phyloP scores from a whole-genome alignment of 805 yeast species.

The Brettanomyces sp. region DNA sequence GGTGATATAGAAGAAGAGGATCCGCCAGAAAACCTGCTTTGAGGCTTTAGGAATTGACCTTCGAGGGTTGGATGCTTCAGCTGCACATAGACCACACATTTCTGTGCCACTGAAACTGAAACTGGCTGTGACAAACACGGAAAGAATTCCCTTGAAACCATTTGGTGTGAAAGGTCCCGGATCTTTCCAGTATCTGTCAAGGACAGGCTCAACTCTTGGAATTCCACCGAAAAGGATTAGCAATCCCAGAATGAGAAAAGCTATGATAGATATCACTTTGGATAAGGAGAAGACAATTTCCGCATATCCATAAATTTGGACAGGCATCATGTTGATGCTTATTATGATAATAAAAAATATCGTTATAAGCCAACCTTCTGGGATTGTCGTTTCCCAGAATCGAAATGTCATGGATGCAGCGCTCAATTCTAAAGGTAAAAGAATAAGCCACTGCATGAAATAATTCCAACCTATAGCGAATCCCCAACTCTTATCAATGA shows the following conservation, averaged over 20 bases:
- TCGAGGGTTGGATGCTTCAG: conserved; percentile 40
- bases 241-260: conserved; percentile 46
- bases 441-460: conserved; percentile 42
- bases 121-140: conserved; percentile 47
- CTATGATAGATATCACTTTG: conserved; percentile 40
- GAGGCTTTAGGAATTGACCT: conserved; percentile 41
- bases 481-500: conserved; percentile 53
- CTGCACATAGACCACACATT: conserved; percentile 41
- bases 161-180: conserved; percentile 32
- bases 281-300: conserved; percentile 41
- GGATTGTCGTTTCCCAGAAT: conserved; percentile 35
- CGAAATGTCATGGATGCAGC: conserved; percentile 46
- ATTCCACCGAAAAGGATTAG: conserved; percentile 41
- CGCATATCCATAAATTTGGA: conserved; percentile 45
- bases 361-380: conserved; percentile 42
- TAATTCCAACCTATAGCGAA: conserved; percentile 55
- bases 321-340: conserved; percentile 43
- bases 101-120: conserved; percentile 49
- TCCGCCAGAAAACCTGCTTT: conserved; percentile 50
- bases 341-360: conserved; percentile 41
- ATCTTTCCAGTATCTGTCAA: conserved; percentile 36
- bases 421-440: conserved; percentile 41
- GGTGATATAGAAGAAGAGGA: conserved; percentile 36
- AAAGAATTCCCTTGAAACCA: conserved; percentile 44
- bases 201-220: conserved; percentile 32